phyloP scores from a whole-genome alignment of 805 yeast species.

The Zygotorulaspora florentina region DNA sequence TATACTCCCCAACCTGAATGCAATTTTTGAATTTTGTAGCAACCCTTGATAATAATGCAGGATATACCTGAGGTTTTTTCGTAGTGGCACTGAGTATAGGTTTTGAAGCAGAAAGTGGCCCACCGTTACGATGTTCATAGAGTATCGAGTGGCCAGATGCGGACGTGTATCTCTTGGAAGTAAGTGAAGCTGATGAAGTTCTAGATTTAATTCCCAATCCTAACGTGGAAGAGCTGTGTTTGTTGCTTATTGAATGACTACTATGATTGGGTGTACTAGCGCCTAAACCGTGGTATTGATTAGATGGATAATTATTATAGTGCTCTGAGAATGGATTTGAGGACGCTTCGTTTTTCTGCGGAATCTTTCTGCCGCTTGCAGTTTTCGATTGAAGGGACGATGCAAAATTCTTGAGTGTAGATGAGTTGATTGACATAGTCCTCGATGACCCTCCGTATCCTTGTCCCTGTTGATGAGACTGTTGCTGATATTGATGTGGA shows the following conservation, averaged over 20 bases:
- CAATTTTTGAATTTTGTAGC: slow-evolving; percentile 71
- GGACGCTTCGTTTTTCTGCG: slow-evolving; percentile 41
- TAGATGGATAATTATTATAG: slow-evolving; percentile 11
- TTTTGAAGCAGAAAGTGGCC: slow-evolving; percentile 36
- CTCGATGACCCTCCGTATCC: slow-evolving; percentile 21
- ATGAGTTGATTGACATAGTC: slow-evolving; percentile 35
- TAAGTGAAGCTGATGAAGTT: slow-evolving; percentile 41
- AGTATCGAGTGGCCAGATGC: slow-evolving; percentile 21
- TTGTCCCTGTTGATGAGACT: slow-evolving; percentile 11
- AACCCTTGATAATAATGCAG: slow-evolving; percentile 83
- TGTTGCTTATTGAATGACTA: slow-evolving; percentile 9
- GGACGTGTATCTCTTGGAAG: slow-evolving; percentile 37
- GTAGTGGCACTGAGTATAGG: slow-evolving; percentile 43
- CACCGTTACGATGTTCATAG: slow-evolving; percentile 24
- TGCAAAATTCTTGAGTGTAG: slow-evolving; percentile 32
- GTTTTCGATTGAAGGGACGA: slow-evolving; percentile 38
- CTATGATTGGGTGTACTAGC: slow-evolving; percentile 4
- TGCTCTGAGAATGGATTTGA: slow-evolving; percentile 25
- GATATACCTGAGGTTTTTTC: slow-evolving; percentile 69
- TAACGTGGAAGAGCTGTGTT: slow-evolving; percentile 10
- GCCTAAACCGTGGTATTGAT: slow-evolving; percentile 8
- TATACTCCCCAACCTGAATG: slow-evolving; percentile 67
- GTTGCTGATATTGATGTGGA: slow-evolving; percentile 12
- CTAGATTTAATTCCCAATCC: slow-evolving; percentile 44
- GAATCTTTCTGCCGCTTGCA: slow-evolving; percentile 42